Conservation (phyloP, 164 flowering plant genomes). For the Cinnamomum micranthum region DNA sequence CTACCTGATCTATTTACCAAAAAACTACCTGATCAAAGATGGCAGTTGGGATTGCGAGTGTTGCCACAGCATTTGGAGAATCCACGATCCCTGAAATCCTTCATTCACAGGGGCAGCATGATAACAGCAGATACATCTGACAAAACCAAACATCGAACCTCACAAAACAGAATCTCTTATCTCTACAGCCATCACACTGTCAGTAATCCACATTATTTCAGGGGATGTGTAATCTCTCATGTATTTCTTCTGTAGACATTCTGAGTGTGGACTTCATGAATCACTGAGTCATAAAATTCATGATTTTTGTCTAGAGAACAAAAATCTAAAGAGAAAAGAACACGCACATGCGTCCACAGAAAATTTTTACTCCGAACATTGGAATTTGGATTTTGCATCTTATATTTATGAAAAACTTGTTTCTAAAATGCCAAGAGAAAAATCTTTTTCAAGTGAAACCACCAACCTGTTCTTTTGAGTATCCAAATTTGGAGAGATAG, state of each 20-base stretch:
- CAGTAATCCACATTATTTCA: too few species aligned
- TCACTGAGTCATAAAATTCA: background rate
- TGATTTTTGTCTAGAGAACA: background rate
- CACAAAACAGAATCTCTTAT: background rate
- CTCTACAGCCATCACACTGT: background rate
- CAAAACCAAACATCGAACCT: background rate
- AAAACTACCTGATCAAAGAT: conserved; percentile 77
- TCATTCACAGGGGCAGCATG: conserved; percentile 38
- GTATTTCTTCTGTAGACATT: too few species aligned
- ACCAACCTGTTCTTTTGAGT: conserved; percentile 86
- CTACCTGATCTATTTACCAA: conserved; percentile 42
- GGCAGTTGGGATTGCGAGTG: conserved; percentile 82
- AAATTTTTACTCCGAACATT: too few species aligned
- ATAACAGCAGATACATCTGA: background rate
- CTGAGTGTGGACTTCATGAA: too few species aligned
- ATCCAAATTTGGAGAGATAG: conserved; percentile 83
- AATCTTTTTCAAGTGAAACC: too few species aligned
- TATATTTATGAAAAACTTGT: too few species aligned
- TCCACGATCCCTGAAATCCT: conserved; percentile 90
- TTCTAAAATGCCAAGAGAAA: too few species aligned
- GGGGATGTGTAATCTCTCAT: too few species aligned
- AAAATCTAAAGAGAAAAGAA: background rate
- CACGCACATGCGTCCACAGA: too few species aligned
- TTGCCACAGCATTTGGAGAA: conserved; percentile 81
- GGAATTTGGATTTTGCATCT: too few species aligned